phyloP scores from a whole-genome alignment of 805 yeast genomes.

The Kurtzmaniella fragi region DNA sequence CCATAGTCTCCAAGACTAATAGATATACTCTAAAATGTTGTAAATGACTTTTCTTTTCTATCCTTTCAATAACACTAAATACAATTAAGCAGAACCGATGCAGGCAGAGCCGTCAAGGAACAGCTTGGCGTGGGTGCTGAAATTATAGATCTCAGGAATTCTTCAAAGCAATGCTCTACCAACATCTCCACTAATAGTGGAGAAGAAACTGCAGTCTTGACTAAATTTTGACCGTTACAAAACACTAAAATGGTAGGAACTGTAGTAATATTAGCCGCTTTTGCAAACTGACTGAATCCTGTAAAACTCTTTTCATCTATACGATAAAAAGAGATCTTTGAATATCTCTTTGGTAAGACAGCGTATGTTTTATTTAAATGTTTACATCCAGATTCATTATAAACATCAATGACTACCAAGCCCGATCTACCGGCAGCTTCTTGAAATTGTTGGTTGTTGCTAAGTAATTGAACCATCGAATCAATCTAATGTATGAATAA shows the following conservation, averaged over 20 bases:
- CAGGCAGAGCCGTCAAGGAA: no score
- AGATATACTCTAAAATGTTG: no score
- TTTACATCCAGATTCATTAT: slow-evolving; percentile 1
- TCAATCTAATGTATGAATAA: no score
- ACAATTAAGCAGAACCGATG: no score
- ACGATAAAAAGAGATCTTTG: slow-evolving; percentile 1
- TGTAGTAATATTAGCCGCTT: slow-evolving; percentile 1
- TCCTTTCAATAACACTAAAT: no score
- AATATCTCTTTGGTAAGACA: background rate
- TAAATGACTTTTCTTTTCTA: no score
- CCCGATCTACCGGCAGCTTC: slow-evolving; percentile 1
- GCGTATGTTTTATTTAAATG: background rate
- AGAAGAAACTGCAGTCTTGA: slow-evolving; percentile 1
- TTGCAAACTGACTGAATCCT: background rate
- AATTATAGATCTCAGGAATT: slow-evolving; percentile 1
- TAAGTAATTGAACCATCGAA: slow-evolving; percentile 1
- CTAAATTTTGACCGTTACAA: slow-evolving; percentile 1
- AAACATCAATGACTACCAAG: slow-evolving; percentile 2
- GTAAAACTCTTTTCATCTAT: slow-evolving; percentile 1
- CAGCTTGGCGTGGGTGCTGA: background rate
- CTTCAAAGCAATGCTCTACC: slow-evolving; percentile 3
- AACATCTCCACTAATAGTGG: slow-evolving; percentile 1
- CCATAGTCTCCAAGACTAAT: no score
- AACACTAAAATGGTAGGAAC: slow-evolving; percentile 2
- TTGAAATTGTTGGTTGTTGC: slow-evolving; percentile 1